A percentile compares a stretch with the other conserved stretches of the same genome.
phyloP scores from a whole-genome alignment of 257 asterid species.

The Solanum pennellii region DNA sequence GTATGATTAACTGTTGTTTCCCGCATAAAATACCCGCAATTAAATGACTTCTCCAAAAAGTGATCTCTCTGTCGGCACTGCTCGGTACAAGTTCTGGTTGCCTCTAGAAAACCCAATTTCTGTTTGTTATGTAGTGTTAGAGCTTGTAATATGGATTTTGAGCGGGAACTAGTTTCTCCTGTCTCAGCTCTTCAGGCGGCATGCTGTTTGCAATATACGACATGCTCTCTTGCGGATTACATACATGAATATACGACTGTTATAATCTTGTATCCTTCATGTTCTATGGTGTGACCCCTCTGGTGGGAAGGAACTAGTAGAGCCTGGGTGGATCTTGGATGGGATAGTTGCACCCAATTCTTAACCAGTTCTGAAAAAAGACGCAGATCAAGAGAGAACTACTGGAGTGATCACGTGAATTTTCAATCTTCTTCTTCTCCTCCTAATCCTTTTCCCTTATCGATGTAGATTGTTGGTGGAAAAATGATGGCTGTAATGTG shows the following conservation, averaged over 20 bases:
- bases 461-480: not conserved
- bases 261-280: not conserved
- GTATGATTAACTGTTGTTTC: not conserved
- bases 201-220: not conserved
- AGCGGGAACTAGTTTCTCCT: not conserved
- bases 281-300: not conserved
- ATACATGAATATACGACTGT: not conserved
- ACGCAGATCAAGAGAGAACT: not conserved
- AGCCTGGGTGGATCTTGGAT: not conserved
- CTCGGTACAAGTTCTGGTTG: not conserved
- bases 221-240: not conserved
- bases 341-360: not conserved
- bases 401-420: not conserved
- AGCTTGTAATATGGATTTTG: not conserved
- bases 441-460: not conserved
- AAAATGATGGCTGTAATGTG: not conserved
- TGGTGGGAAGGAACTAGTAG: not conserved
- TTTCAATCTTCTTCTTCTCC: not conserved
- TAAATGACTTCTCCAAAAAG: not conserved
- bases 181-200: not conserved
- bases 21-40: not conserved
- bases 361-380: not conserved
- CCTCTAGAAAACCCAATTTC: not conserved
- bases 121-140: not conserved
- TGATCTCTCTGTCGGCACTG: not conserved